Evolutionary conservation across 225 moss, liverwort and hornwort genomes (phyloP), one percentile per base, ranked within the genome.

Genomic region (Pleurozium schreberi): DNA sequence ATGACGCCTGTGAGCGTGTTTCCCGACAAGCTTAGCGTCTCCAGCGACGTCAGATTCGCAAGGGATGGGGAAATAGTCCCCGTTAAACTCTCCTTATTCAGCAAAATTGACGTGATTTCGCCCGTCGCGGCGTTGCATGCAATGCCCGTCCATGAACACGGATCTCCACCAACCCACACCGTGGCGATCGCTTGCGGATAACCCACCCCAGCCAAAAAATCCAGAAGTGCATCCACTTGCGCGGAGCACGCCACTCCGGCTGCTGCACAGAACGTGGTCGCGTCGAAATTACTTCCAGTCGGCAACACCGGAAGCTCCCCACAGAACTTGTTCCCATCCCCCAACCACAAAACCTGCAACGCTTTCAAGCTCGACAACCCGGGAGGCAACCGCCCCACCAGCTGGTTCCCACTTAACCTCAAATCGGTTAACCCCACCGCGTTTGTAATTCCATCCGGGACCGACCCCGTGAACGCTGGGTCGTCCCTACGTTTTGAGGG

Each of bases 61-160:
- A 98, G 78, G 42, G 95, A 89, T 6, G 96, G 80, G 16, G 97
- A 96, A 34, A 98, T 89, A 14, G 84, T 87, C 50, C 98, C 98
- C 7, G 79, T 47, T 26, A 98, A 85, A n/a, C 81, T 89, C 36
- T 58, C 42, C 60, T 83, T 88, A 33, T 52, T 73, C 83, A 90
- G 79, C 30, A 83, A 9, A 60, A 92, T 62, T 11, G 89, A 87
- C 21, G 91, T 84, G 30, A 98, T 88, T 28, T 82, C 88, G 19
- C 94, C 58, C 6, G 88, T 87, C 63, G 87, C 88, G 5, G 93
- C 86, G 68, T 69, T 50, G 75, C 98, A 98, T 8, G 89, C 59
- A 61, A 98, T 52, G 31, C 97, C 95, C 31, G 85, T 90, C 98
- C 98, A 98, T 10, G 81, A 59, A 74, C 98, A 97, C 38, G 97